These are phyloP conservation scores for Wickerhamiella parazyma DNA, from an alignment of 805 yeast species.

Conservation along the genomic window DNA sequence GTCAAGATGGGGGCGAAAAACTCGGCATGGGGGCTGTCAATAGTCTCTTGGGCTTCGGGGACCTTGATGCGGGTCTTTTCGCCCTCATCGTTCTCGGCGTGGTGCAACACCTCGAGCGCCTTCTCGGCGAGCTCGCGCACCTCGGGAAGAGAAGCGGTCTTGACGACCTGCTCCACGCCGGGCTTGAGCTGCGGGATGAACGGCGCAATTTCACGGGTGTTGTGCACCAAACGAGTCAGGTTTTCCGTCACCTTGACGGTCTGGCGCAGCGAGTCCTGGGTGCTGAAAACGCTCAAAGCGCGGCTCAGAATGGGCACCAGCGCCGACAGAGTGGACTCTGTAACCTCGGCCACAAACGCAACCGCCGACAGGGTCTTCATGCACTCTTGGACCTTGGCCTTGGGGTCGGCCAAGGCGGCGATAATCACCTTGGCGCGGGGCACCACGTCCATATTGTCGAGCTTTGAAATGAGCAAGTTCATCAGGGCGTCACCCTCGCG, in stretches of 20 bases:
- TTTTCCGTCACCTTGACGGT: conserved; percentile 93
- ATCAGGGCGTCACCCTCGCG: conserved; percentile 66
- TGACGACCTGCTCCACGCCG: conserved; percentile 77
- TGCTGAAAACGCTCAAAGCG: conserved; percentile 72
- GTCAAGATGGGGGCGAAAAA: conserved; percentile 29
- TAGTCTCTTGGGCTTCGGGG: conserved; percentile 35
- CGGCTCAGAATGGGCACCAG: conserved; percentile 86
- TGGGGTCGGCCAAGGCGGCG: conserved; percentile 81
- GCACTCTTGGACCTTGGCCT: conserved; percentile 65
- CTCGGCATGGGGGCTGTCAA: conserved; percentile 23
- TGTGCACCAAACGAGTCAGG: conserved; percentile 86
- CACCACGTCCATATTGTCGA: conserved; percentile 84
- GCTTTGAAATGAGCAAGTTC: conserved; percentile 56
- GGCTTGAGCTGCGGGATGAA: conserved; percentile 81
- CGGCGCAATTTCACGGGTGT: conserved; percentile 77
- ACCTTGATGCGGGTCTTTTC: conserved; percentile 60
- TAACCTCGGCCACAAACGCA: conserved; percentile 96
- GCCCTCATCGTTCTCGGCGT: conserved; percentile 65
- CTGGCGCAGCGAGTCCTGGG: conserved; percentile 94
- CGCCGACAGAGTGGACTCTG: conserved; percentile 84
- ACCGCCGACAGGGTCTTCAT: conserved; percentile 82
- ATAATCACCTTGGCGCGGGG: conserved; percentile 76
- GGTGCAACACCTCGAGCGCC: conserved; percentile 68
- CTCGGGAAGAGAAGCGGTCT: conserved; percentile 89
- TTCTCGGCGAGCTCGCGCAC: conserved; percentile 86